These are phyloP conservation scores for Starmerella geochares DNA, from an alignment of 805 yeast genomes.

Conservation along the genomic window DNA sequence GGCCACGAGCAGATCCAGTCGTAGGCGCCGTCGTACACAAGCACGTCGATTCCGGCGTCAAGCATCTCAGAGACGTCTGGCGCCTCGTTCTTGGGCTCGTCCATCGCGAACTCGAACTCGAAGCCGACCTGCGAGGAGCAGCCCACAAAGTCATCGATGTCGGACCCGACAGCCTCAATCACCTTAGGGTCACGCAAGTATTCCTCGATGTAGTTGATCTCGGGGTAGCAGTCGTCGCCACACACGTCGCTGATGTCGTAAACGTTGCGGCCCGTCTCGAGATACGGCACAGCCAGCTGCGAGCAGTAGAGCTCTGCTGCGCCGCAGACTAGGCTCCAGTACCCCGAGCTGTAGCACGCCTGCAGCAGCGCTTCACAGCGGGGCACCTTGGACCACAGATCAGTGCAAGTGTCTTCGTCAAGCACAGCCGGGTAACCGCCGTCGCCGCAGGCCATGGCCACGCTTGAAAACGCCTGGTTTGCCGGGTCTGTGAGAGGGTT, in stretches of 20 bases:
- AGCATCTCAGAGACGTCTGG: slow-evolving; percentile 56
- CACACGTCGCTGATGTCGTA: slow-evolving; percentile 84
- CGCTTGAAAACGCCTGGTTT: slow-evolving; percentile 67
- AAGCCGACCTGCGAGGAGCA: slow-evolving; percentile 61
- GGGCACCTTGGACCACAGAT: slow-evolving; percentile 56
- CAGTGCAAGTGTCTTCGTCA: slow-evolving; percentile 66
- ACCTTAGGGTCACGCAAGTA: slow-evolving; percentile 72
- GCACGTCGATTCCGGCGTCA: slow-evolving; percentile 65
- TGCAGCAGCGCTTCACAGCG: slow-evolving; percentile 69
- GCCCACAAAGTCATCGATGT: slow-evolving; percentile 51
- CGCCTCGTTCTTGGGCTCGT: slow-evolving; percentile 86
- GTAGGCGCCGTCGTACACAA: slow-evolving; percentile 91
- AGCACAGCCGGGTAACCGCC: slow-evolving; percentile 77
- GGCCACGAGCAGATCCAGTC: slow-evolving; percentile 96
- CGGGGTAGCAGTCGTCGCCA: slow-evolving; percentile 65
- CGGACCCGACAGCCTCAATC: slow-evolving; percentile 77
- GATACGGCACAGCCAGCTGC: slow-evolving; percentile 64
- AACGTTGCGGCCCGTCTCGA: slow-evolving; percentile 76
- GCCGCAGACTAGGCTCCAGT: slow-evolving; percentile 66
- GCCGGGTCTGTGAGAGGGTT: slow-evolving; percentile 88
- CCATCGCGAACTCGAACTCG: slow-evolving; percentile 78
- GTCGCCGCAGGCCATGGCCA: slow-evolving; percentile 90
- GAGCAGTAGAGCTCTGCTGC: slow-evolving; percentile 86
- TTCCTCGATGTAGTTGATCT: slow-evolving; percentile 59
- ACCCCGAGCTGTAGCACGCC: slow-evolving; percentile 63